Base-by-base conservation (phyloP, 805 yeast species). In the Candida pseudoglaebosa region DNA sequence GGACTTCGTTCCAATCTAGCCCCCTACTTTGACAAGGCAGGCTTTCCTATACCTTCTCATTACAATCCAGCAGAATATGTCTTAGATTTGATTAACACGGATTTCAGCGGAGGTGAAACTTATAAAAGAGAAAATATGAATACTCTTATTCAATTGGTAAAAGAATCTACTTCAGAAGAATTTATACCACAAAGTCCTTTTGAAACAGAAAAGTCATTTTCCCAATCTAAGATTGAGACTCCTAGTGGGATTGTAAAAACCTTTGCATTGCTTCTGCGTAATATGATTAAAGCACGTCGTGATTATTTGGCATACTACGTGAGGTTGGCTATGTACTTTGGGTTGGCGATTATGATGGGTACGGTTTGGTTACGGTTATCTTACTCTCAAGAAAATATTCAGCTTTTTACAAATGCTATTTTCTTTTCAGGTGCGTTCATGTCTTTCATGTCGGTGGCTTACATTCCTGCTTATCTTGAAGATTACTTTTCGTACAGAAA, bases 371-470 rank as follows among this genome's bases (percentile, higher is more conserved):
- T 49, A 35, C 33, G 54, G 47, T 52, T 66, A 8, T 56, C 50
- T 15, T 52, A 50, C n/a, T 56, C 51, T 18, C 60, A 57, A 30
- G 54, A 53, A 2, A 46, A 58, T 37, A 57, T 59, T 38, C 65
- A 59, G 34, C 66, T 67, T 3, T 58, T 61, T 9, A 60, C 55
- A 35, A 56, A 54, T 36, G 70, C 67, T 12, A 58, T 66, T 29
- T 66, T 66, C 52, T 66, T 65, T 46, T 59, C 65, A 13, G 70
- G 69, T n/a, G 71, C 71, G 7, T 66, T 66, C 47, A 65, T 65
- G 70, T 63, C 68, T n/a, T 65, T 65, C 42, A 65, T 65, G 71
- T 53, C 68, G 1, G 71, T 65, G 24, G 71, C 70, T 3, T 64
- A 64, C 41, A 61, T 66, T 37, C 71, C 70, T 10, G 54, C 71